Conservation (phyloP, 257 asterid species). For the Ligustrum vulgare region DNA sequence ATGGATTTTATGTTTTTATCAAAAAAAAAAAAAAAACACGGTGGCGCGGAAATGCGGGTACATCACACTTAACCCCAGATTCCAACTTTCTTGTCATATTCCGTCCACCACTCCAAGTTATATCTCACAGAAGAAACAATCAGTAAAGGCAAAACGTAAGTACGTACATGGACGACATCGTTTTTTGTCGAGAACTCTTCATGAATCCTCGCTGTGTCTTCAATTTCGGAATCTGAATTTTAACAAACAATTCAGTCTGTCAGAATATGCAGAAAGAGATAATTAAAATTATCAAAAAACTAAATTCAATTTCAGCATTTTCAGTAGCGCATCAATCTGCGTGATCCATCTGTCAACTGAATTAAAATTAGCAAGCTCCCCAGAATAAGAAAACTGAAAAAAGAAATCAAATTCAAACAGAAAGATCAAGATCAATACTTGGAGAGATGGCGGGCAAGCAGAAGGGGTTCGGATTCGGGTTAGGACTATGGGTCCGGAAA, state of each 20-base stretch:
- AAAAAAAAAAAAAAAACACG: no score
- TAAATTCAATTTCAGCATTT: background rate
- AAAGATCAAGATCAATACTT: background rate
- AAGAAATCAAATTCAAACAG: background rate
- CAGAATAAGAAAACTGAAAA: background rate
- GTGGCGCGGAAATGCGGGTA: background rate
- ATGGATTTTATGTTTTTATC: no score
- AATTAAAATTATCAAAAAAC: background rate
- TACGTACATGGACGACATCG: background rate
- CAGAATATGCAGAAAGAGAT: background rate
- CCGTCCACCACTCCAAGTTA: background rate
- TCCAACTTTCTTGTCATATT: background rate
- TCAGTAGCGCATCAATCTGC: background rate
- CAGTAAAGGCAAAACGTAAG: background rate
- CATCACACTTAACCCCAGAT: background rate
- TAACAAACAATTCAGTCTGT: background rate
- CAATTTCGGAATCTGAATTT: background rate
- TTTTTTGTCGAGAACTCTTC: background rate
- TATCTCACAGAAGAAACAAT: background rate
- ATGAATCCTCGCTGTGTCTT: background rate
- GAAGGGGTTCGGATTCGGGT: constrained; percentile 39
- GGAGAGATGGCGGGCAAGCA: constrained; percentile 25
- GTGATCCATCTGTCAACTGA: background rate
- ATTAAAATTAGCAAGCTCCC: background rate
- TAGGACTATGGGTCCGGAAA: constrained; percentile 54